Base-by-base conservation (phyloP, 768 basidiomycete species). In the Mycena metata region DNA sequence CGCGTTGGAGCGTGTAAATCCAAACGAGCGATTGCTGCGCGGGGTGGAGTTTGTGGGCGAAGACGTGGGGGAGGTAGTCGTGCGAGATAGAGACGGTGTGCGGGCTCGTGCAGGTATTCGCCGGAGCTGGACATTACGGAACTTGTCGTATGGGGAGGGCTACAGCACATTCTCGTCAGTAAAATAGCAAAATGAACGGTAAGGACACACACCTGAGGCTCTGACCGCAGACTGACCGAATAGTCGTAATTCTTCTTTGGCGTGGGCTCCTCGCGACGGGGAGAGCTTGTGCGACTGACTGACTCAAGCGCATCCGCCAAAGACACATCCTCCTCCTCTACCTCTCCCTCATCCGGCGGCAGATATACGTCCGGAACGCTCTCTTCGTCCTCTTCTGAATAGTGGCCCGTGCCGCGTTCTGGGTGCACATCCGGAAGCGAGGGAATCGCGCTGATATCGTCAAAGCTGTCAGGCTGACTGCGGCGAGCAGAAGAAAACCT, bases 21-120 rank as follows among this genome's bases (percentile, higher is more conserved):
- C 74, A 9, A 83, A 67, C 5, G 89, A 90, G 45, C 80, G 81
- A 62, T 79, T 84, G 65, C 89, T 90, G 15, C 82, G 83, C 24
- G 91, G 91, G 2, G 91, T 92, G 3, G 91, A 90, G 69, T 91
- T 84, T 1, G 87, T 77, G 0, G 89, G 85, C 6, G 90, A 91
- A 13, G 90, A 88, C 0, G 84, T 82, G 24, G 83, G 83, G 1
- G 89, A 89, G 39, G 88, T 85, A 0, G 85, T 84, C 1, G 89
- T 91, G 57, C 85, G 86, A 10, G 91, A 86, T 11, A 92, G 81
- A 2, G 91, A 91, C 6, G 91, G 91, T 6, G 90, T 91, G 30
- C 91, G 87, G 21, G 83, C 81, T 33, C 88, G 84, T 21, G 83
- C 73, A 42, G 83, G 74, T 19, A 86, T 83, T 63, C 83, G 84